A percentile compares a stretch with the other conserved stretches of the same genome.
These are phyloP conservation scores for Heliocybe sulcata DNA, from an alignment of 1,284 basidiomycete genomes.

Conservation along the genomic window DNA sequence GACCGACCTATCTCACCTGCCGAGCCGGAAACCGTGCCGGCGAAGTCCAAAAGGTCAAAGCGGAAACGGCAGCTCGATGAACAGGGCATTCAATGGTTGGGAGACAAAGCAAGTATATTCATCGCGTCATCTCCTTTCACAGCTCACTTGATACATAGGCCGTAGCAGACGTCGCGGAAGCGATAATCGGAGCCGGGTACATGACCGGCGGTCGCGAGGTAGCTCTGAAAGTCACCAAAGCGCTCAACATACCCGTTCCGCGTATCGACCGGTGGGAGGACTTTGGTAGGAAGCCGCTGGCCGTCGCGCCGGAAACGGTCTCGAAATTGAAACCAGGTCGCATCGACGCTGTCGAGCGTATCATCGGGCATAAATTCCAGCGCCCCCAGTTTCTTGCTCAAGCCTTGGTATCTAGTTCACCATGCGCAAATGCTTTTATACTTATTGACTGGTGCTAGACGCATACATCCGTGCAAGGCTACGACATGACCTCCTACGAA, in stretches of 20 bases:
- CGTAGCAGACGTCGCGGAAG: constrained; percentile 78
- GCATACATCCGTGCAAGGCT: constrained; percentile 51
- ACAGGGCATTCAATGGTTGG: constrained; percentile 48
- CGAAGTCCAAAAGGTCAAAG: constrained; percentile 23
- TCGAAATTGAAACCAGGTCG: constrained; percentile 36
- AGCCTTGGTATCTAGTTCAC: constrained; percentile 49
- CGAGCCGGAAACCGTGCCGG: not conserved
- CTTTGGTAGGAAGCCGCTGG: constrained; percentile 44
- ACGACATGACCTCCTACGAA: constrained; percentile 54
- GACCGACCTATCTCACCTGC: not conserved
- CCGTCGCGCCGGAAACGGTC: constrained; percentile 31
- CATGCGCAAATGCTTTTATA: not conserved
- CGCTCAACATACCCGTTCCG: constrained; percentile 53
- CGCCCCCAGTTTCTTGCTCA: constrained; percentile 57
- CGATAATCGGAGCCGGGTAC: constrained; percentile 75
- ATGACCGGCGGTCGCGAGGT: constrained; percentile 58
- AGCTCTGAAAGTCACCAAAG: constrained; percentile 56
- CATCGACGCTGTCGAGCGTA: constrained; percentile 48
- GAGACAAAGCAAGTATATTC: constrained; percentile 56
- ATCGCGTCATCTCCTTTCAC: constrained; percentile 4
- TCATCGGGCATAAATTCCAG: constrained; percentile 55
- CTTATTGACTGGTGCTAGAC: constrained; percentile 33
- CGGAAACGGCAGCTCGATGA: constrained; percentile 39
- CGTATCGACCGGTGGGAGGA: constrained; percentile 64
- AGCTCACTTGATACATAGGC: constrained; percentile 33